Evolutionary conservation across 2,329 filamentous ascomycete genomes (phyloP).

Genomic region (Fusarium sp.): DNA sequence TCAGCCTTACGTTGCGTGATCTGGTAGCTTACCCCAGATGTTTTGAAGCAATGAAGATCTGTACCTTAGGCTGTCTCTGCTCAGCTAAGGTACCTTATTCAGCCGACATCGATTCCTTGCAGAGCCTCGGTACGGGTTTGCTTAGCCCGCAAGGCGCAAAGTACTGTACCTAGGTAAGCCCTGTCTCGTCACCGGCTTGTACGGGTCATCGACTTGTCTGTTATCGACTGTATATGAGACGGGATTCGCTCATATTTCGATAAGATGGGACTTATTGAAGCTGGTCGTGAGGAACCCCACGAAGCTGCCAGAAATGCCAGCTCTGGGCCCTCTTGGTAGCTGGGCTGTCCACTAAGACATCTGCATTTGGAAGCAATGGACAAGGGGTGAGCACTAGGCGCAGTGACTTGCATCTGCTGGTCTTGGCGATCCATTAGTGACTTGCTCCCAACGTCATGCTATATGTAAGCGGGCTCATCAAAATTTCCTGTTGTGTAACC

Average conservation of each 20-base stretch:
- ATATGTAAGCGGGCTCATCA: constrained; percentile 14
- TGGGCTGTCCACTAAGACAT: constrained; percentile 21
- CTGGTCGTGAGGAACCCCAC: constrained; percentile 13
- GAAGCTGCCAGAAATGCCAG: constrained; percentile 29
- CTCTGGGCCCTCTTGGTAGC: constrained; percentile 13
- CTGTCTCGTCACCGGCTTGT: constrained; percentile 27
- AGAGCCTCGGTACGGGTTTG: constrained; percentile 9
- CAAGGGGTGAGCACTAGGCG: constrained; percentile 30
- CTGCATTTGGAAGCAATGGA: constrained; percentile 18
- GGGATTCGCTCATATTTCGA: constrained; percentile 35
- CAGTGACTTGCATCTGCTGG: constrained; percentile 36
- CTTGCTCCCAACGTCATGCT: constrained; percentile 45
- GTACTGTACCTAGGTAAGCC: constrained; percentile 3
- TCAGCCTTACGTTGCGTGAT: constrained; percentile 43
- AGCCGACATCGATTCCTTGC: background rate
- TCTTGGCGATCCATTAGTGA: constrained; percentile 40
- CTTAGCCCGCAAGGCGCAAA: constrained; percentile 7
- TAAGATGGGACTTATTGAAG: constrained; percentile 32
- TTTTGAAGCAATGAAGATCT: constrained; percentile 27
- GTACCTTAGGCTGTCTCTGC: constrained; percentile 18
- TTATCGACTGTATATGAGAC: constrained; percentile 23
- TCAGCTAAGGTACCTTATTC: constrained; percentile 5
- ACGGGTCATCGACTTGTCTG: constrained; percentile 40
- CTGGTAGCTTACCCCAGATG: constrained; percentile 30
- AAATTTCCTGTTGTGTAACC: constrained; percentile 23